phyloP scores from a whole-genome alignment of 306 rosid genomes.

The Lathyrus tuberosus region DNA sequence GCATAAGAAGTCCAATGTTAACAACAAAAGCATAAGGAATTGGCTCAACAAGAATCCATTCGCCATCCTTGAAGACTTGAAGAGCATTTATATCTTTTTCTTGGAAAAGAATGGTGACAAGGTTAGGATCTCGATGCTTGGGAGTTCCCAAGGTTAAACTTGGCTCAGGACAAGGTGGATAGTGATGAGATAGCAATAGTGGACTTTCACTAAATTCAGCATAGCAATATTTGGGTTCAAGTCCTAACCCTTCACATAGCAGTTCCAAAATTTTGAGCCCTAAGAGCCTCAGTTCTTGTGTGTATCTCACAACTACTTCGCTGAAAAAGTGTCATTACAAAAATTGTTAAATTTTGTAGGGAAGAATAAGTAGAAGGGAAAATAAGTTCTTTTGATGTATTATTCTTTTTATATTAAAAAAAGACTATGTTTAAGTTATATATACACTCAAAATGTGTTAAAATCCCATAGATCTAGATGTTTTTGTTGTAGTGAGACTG shows the following conservation, averaged over 20 bases:
- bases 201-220: constrained; percentile 49
- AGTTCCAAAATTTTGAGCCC: constrained; percentile 50
- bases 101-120: constrained; percentile 66
- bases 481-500: too few species aligned
- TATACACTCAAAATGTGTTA: too few species aligned
- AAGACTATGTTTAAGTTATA: too few species aligned
- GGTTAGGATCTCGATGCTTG: constrained; percentile 64
- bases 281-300: constrained; percentile 43
- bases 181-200: constrained; percentile 52
- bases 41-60: constrained; percentile 58
- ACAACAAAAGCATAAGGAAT: constrained; percentile 54
- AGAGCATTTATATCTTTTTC: constrained; percentile 54
- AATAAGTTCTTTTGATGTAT: too few species aligned
- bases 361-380: too few species aligned
- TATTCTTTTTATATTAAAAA: too few species aligned
- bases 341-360: too few species aligned
- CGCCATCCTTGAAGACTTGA: constrained; percentile 53
- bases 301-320: constrained; percentile 49
- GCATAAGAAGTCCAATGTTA: constrained; percentile 47
- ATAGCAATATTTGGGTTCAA: constrained; percentile 41
- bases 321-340: constrained; percentile 39
- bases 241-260: constrained; percentile 67
- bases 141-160: constrained; percentile 60
- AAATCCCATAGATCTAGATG: too few species aligned
- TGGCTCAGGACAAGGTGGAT: constrained; percentile 76